These are phyloP conservation scores for Helianthus tuberosus DNA, from an alignment of 129 eudicot species.

Conservation along the genomic window DNA sequence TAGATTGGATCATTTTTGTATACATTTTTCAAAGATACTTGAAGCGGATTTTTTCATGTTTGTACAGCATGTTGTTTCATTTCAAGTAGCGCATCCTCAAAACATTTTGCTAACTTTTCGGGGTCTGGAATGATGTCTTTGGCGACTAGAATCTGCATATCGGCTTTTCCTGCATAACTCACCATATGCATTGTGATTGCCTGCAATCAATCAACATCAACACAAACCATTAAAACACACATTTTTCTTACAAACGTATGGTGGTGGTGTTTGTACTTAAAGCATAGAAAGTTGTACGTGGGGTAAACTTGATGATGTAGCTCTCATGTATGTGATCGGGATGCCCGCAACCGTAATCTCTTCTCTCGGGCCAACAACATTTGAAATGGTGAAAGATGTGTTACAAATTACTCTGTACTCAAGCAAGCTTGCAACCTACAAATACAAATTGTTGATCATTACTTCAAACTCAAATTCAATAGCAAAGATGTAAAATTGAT, in stretches of 20 bases:
- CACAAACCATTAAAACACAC: slow-evolving; percentile 6
- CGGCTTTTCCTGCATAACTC: slow-evolving; percentile 82
- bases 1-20: neutral
- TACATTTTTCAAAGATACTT: neutral
- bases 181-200: slow-evolving; percentile 88
- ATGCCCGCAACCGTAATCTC: slow-evolving; percentile 64
- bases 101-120: slow-evolving; percentile 64
- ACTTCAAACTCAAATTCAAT: neutral
- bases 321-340: slow-evolving; percentile 56
- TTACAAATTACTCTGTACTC: slow-evolving; percentile 61
- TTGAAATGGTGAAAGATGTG: slow-evolving; percentile 72
- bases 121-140: slow-evolving; percentile 80
- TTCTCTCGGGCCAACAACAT: slow-evolving; percentile 75
- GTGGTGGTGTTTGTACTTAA: neutral
- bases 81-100: slow-evolving; percentile 66
- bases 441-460: neutral
- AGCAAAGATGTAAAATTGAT: neutral
- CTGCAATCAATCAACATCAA: slow-evolving; percentile 43
- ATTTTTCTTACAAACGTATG: neutral
- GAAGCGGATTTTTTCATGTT: neutral
- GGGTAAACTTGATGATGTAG: slow-evolving; percentile 56
- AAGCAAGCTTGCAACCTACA: slow-evolving; percentile 58
- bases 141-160: slow-evolving; percentile 78
- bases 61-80: slow-evolving; percentile 58
- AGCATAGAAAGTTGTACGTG: slow-evolving; percentile 48